Evolutionary conservation across 805 yeast species (phyloP), one percentile per base, ranked within the genome.

Genomic region (Yarrowia sp.): DNA sequence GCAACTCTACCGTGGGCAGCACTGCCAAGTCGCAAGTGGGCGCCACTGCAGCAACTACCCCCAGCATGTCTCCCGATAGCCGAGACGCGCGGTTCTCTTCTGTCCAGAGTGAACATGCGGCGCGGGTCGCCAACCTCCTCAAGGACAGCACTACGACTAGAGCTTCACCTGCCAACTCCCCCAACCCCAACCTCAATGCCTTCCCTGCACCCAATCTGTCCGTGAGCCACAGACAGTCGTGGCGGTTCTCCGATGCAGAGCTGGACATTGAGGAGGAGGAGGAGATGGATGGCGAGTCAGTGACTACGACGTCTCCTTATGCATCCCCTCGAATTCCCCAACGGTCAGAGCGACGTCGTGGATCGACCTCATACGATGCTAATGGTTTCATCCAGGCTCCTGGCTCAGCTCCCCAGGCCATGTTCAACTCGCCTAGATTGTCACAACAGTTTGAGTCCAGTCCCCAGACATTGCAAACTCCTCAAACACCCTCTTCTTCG

Each of bases 31-130:
- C 67, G 9, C 67, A 63, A 42, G 42, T 42, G n/a, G 56, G 56
- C 3, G 56, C 26, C 16, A 63, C 67, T 8, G 56, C 67, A 12
- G 15, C 67, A 8, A 63, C 67, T 8, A 63, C 67, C 9, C 67
- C 67, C 7, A 63, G 67, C 40, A 63, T 63, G 56, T 63, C 67
- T 4, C 67, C 67, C 3, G 67, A 63, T 26, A 48, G 48, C 38
- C 48, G 48, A 2, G 67, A 63, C 1, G 38, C 55, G 19, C 48
- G 67, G 16, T 59, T 59, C n/a, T 43, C 65, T 14, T 14, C 52
- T 5, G 52, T 59, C 5, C 65, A 59, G 36, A 59, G 52, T 14
- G 65, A 59, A 12, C 65, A 59, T 8, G 65, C 65, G 41, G 65
- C 65, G 50, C 65, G 65, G 40, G 56, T 48, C 32, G 67, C 67